phyloP scores from a whole-genome alignment of 2,329 filamentous ascomycete species.

The Pseudogymnoascus sp. region DNA sequence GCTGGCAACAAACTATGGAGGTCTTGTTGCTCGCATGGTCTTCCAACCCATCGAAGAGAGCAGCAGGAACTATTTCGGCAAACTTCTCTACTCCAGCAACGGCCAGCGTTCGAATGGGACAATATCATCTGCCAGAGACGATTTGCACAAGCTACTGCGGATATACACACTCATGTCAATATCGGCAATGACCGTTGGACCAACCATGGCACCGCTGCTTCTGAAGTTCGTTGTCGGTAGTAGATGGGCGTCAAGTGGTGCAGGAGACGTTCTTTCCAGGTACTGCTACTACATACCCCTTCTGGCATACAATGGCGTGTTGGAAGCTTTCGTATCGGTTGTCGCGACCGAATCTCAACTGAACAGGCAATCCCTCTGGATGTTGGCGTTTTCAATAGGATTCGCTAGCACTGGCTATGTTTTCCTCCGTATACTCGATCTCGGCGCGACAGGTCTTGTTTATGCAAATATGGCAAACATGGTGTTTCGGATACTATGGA shows the following conservation, averaged over 20 bases:
- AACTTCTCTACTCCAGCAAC: conserved; percentile 48
- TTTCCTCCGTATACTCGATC: conserved; percentile 57
- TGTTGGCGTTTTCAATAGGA: conserved; percentile 68
- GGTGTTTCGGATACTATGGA: conserved; percentile 76
- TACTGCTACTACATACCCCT: conserved; percentile 95
- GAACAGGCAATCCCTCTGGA: conserved; percentile 69
- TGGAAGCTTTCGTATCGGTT: conserved; percentile 86
- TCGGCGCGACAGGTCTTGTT: conserved; percentile 75
- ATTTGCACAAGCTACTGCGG: conserved; percentile 56
- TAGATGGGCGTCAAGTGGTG: conserved; percentile 66
- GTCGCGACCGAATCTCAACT: conserved; percentile 71
- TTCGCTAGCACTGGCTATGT: conserved; percentile 70
- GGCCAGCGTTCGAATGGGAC: conserved; percentile 21
- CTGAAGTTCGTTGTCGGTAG: conserved; percentile 68
- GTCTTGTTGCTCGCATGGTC: conserved; percentile 75
- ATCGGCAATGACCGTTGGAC: conserved; percentile 60
- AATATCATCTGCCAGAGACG: conserved; percentile 36
- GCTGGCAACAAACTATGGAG: conserved; percentile 88
- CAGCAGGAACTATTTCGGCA: conserved; percentile 81
- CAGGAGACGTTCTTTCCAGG: conserved; percentile 61
- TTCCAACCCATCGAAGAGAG: conserved; percentile 96
- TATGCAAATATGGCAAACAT: conserved; percentile 87
- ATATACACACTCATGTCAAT: conserved; percentile 68
- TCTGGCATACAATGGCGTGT: conserved; percentile 81
- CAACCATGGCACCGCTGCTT: conserved; percentile 63